Evolutionary conservation across 2,329 filamentous ascomycete genomes (phyloP), one percentile per base, ranked within the genome.

Genomic region (Seiridium cupressi): DNA sequence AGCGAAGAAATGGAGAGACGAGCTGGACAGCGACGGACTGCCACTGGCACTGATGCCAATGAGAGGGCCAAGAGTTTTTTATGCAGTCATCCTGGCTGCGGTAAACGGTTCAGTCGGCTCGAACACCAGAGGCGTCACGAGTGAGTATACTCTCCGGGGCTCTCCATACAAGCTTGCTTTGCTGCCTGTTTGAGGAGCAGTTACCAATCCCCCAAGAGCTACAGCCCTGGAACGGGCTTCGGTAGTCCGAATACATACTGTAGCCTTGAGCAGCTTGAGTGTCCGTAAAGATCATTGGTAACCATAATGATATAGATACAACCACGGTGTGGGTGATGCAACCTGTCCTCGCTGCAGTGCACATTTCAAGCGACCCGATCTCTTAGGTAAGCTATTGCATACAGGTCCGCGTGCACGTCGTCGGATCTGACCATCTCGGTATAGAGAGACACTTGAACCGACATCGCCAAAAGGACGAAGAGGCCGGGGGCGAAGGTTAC

Each of bases 301-400:
- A 26, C 18, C 18, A 35, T 38, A 4, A 2, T 53, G 18, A 13
- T 3, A 35, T 18, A 53, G 49, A 9, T 53, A 86, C 56, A 87
- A 87, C 65, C 84, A 86, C 65, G 74, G 76, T n/a, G 73, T 76
- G 36, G 78, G 79, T 0, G 80, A 82, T 48, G 79, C 79, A 61
- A 86, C 84, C 3, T 89, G 86, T 66, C 72, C 79, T 55, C 74
- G 85, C 65, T 89, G 86, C 63, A 79, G 80, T 60, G 83, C 84
- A 35, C 83, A 86, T 66, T 88, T 88, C 70, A 84, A 84, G 66
- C 78, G 86, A 49, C 82, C 80, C 34, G 86, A 88, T 70, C 72
- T 88, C 47, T 71, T 86, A 60, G 81, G 84, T 83, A 74, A 72
- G 77, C 35, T 32, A 13, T 44, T 13, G 9, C 3, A 4, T 3